Percentiles rank a stretch among this genome's conserved stretches.
Conservation (phyloP, 108 stramenopile species). For the Nannochloropsis oceanica region DNA sequence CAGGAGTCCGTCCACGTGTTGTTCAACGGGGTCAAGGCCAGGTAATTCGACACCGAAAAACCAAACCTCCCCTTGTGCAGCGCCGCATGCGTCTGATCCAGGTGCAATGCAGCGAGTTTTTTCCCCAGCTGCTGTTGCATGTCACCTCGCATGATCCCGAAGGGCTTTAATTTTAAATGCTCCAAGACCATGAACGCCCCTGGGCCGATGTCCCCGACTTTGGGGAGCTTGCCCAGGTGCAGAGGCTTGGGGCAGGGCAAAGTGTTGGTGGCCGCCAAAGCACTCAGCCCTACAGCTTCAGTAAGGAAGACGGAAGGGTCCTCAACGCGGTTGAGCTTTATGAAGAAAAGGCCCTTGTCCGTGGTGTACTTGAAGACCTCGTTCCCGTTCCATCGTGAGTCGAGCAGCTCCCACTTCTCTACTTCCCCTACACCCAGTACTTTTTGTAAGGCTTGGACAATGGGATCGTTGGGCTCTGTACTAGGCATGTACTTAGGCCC, state of each 20-base stretch:
- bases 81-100: conserved; percentile 7
- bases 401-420: conserved; percentile 21
- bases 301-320: conserved; percentile 25
- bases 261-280: conserved; percentile 9
- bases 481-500: conserved; percentile 23
- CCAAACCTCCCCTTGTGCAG: conserved; percentile 26
- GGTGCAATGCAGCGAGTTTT: conserved; percentile 15
- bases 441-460: conserved; percentile 17
- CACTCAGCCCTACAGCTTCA: conserved; percentile 20
- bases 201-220: conserved; percentile 25
- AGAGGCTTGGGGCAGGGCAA: conserved; percentile 18
- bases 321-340: conserved; percentile 31
- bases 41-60: conserved; percentile 21
- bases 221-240: conserved; percentile 16
- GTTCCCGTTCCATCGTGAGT: conserved; percentile 31
- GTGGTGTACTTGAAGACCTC: conserved; percentile 25
- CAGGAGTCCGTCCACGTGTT: conserved; percentile 18
- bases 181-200: conserved; percentile 26
- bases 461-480: conserved; percentile 11
- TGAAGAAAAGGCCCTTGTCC: conserved; percentile 22
- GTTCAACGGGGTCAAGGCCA: conserved; percentile 25
- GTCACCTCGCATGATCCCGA: conserved; percentile 17
- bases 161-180: conserved; percentile 3
- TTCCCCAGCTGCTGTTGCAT: conserved; percentile 12
- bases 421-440: conserved; percentile 13